A percentile compares a stretch with the other conserved stretches of the same genome.
phyloP scores from a whole-genome alignment of 768 basidiomycete species.

The Boletus subcaerulescens region DNA sequence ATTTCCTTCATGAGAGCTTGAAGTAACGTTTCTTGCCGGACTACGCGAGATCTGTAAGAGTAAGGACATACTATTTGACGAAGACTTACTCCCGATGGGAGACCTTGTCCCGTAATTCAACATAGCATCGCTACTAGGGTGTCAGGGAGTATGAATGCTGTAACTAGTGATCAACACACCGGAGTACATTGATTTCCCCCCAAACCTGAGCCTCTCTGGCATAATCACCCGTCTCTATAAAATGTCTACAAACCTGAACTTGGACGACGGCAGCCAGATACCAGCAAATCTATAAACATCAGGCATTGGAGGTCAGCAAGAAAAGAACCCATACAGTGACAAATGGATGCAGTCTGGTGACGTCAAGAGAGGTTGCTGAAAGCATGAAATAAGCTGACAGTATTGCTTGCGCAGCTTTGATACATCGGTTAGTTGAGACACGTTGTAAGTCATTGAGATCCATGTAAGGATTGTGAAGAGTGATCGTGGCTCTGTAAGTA shows the following conservation, averaged over 20 bases:
- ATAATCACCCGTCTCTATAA: slow-evolving; percentile 76
- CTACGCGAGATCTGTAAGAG: slow-evolving; percentile 37
- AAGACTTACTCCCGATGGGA: slow-evolving; percentile 72
- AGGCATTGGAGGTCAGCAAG: slow-evolving; percentile 4
- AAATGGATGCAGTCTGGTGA: slow-evolving; percentile 77
- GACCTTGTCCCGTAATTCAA: slow-evolving; percentile 75
- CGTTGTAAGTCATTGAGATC: slow-evolving; percentile 67
- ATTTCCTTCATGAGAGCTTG: slow-evolving; percentile 86
- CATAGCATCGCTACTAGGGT: slow-evolving; percentile 67
- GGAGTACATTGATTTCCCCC: slow-evolving; percentile 83
- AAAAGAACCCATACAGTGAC: slow-evolving; percentile 56
- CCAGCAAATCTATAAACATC: slow-evolving; percentile 71
- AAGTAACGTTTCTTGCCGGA: slow-evolving; percentile 77
- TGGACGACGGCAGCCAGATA: slow-evolving; percentile 87
- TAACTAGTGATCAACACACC: slow-evolving; percentile 41
- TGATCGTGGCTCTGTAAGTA: slow-evolving; percentile 70
- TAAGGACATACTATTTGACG: neutral
- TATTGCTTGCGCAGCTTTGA: slow-evolving; percentile 72
- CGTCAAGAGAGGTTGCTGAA: slow-evolving; percentile 80
- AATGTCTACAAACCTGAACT: slow-evolving; percentile 82
- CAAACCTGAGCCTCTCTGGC: slow-evolving; percentile 74
- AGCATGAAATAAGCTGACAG: slow-evolving; percentile 72
- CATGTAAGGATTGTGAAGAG: slow-evolving; percentile 81
- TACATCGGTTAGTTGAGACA: slow-evolving; percentile 66
- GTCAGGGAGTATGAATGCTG: slow-evolving; percentile 6